Conservation (phyloP, 306 rosid genomes). For the Nissolia schottii region DNA sequence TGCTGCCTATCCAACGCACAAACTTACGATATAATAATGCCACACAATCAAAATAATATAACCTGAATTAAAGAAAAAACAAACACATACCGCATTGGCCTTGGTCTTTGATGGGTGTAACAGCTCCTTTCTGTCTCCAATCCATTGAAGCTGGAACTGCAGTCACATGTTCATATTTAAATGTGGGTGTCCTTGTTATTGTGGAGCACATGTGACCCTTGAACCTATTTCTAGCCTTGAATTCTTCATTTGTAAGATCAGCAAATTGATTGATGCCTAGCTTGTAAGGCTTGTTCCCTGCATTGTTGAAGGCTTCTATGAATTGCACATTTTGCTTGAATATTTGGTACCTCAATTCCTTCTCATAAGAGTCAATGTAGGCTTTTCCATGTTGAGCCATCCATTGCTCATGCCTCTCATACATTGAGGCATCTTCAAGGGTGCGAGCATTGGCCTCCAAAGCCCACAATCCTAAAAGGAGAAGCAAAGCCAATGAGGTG, state of each 20-base stretch:
- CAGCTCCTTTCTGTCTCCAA: slow-evolving; percentile 43
- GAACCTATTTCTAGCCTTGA: slow-evolving; percentile 28
- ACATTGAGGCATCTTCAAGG: slow-evolving; percentile 21
- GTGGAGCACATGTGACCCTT: slow-evolving; percentile 36
- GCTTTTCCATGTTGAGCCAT: slow-evolving; percentile 18
- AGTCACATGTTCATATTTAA: slow-evolving; percentile 28
- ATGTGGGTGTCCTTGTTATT: slow-evolving; percentile 20
- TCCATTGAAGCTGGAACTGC: slow-evolving; percentile 19
- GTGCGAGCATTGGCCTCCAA: slow-evolving; percentile 19
- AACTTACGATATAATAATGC: no score
- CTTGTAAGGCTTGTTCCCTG: slow-evolving; percentile 30
- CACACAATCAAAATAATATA: no score
- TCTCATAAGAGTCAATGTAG: slow-evolving; percentile 21
- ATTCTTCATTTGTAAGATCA: slow-evolving; percentile 43
- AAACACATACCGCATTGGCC: slow-evolving; percentile 32
- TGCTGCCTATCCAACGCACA: no score
- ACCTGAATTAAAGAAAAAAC: not conserved
- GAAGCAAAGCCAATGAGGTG: slow-evolving; percentile 18
- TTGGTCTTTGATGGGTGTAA: slow-evolving; percentile 35
- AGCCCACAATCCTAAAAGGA: slow-evolving; percentile 18
- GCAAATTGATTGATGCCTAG: slow-evolving; percentile 32
- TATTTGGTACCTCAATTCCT: slow-evolving; percentile 23
- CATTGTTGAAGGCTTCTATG: slow-evolving; percentile 34
- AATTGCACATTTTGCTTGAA: slow-evolving; percentile 28
- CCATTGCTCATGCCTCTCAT: slow-evolving; percentile 32